Evolutionary conservation across 305 asterid species (phyloP), one percentile per base, ranked within the genome.

Genomic region (Petunia hybrid): DNA sequence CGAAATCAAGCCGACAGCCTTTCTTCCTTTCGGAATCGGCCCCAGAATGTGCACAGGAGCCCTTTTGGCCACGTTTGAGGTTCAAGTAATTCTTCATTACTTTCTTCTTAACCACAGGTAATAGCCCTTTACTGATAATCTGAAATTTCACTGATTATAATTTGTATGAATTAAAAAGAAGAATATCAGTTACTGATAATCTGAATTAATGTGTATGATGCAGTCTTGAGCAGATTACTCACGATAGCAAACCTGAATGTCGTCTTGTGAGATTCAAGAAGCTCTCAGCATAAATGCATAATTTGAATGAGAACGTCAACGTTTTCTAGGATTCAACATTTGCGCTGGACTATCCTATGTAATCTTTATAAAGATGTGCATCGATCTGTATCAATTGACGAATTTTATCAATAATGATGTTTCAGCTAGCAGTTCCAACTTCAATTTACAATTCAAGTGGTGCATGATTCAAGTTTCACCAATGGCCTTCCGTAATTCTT

Each of bases 21-120:
- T 89, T 83, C 88, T 94, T 40, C 95, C 97, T 1, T 94, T 94
- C 59, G 93, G 95, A 62, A 87, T 66, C 60, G 97, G 98, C 69
- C 87, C 89, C 82, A 88, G 92, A 85, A 53, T 88, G 87, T 94
- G 98, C 91, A 97, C 98, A 0, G 97, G 95, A 84, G 91, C 90
- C 80, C 92, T 91, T 82, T 88, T 94, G 14, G 98, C 98, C 77
- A 92, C 86, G 85, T 91, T 94, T 13, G 95, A 94, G 77, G 83
- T 92, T 1, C 66, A 89, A 16, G 86, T 91, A 82, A 88, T 92
- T 81, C 97, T 94, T 78, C 98, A 92, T 82, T 83, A 91, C 81
- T 94, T 91, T 56, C 93, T 94, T 36, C 84, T 92, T n/a, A 77
- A 88, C 51, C 91, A 94, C 91, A 67, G 90, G 94, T 82, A 69